Evolutionary conservation across 768 basidiomycete genomes (phyloP), one percentile per base, ranked within the genome.

Genomic region (Suillus paluster): DNA sequence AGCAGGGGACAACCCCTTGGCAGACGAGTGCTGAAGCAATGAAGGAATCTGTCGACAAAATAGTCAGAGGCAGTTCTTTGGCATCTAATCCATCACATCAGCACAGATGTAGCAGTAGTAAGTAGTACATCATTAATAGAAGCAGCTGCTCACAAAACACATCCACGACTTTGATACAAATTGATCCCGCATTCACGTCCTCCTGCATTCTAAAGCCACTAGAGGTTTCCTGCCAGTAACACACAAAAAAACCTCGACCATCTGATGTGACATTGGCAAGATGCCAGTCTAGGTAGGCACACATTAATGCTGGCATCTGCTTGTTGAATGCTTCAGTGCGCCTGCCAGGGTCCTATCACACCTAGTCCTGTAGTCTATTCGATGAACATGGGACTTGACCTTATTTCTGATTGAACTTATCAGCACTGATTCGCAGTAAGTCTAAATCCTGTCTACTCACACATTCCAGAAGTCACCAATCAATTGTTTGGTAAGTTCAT

Each of bases 1-100:
- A 64, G 27, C 63, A 64, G 14, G 63, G 63, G 10, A 64, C 39
- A 0, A 64, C 8, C 0, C 63, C 63, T 36, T 61, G 63, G n/a
- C 59, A 17, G 4, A 60, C n/a, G 5, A 64, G 52, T 6, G 63
- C 59, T 2, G 59, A 64, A 1, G 44, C 59, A n/a, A 56, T 33
- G 23, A 50, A 60, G 9, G 9, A 0, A 11, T 60, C 59, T 5
- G 25, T 45, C 1, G 53, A 44, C 2, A 33, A 25, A 30, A 57
- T 64, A 6, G 8, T 12, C 12, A 55, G 12, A 30, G 50, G 9
- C 4, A 60, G 6, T 21, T n/a, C 19, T 17, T 60, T 36, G 34
- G 58, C 38, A n/a, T 34, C 63, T 60, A 52, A 17, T n/a, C n/a
- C 11, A 45, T 30, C n/a, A n/a, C 10, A 3, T 44, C 42, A 44